These are phyloP conservation scores for Babjeviella inositovora DNA, from an alignment of 805 yeast genomes.

Conservation along the genomic window DNA sequence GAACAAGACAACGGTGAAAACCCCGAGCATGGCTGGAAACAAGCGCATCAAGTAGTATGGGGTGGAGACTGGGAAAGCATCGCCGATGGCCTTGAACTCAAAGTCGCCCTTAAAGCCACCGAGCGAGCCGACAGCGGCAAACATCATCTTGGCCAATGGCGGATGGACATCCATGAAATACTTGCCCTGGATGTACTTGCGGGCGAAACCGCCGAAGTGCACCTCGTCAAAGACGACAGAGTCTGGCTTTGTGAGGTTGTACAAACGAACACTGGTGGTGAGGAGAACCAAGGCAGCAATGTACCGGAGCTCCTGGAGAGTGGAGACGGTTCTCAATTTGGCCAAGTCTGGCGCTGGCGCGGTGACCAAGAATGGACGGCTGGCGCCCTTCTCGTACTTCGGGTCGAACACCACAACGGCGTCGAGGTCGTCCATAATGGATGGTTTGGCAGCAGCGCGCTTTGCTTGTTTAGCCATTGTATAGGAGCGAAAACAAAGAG, in stretches of 20 bases:
- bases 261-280: conserved; percentile 44
- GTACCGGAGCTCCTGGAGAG: conserved; percentile 20
- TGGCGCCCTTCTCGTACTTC: conserved; percentile 24
- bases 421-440: conserved; percentile 6
- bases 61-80: conserved; percentile 32
- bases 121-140: conserved; percentile 49
- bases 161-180: conserved; percentile 71
- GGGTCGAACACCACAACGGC: conserved; percentile 24
- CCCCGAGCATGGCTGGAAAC: conserved; percentile 53
- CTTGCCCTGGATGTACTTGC: conserved; percentile 51
- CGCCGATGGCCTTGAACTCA: conserved; percentile 51
- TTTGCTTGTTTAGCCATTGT: conserved; percentile 6
- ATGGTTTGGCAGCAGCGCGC: conserved; percentile 2
- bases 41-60: conserved; percentile 62
- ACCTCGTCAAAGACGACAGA: conserved; percentile 89
- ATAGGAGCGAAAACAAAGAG: too few species aligned
- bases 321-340: conserved; percentile 19
- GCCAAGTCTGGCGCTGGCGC: conserved; percentile 24
- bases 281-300: conserved; percentile 25
- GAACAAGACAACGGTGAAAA: conserved; percentile 45
- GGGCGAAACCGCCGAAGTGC: conserved; percentile 93
- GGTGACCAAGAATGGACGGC: conserved; percentile 37
- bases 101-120: conserved; percentile 67
- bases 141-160: conserved; percentile 63
- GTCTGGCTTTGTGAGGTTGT: conserved; percentile 47